Percentiles rank a stretch among this genome's conserved stretches.
These are phyloP conservation scores for Stephanocyclus meneghinianus DNA, from an alignment of 352 stramenopile genomes.

Conservation along the genomic window DNA sequence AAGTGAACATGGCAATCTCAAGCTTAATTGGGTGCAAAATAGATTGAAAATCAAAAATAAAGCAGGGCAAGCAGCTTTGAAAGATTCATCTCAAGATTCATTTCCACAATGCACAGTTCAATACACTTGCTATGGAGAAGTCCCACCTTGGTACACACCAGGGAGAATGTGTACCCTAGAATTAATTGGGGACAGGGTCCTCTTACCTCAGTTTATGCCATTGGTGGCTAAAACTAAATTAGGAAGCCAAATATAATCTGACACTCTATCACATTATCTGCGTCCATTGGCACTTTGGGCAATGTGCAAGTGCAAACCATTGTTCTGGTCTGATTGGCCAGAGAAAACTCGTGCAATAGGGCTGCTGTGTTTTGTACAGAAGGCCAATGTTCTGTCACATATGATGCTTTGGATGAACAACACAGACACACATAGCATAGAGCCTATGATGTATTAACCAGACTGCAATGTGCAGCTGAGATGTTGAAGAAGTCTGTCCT, in stretches of 20 bases:
- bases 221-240: neutral
- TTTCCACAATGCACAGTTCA: constrained; percentile 44
- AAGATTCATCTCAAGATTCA: neutral
- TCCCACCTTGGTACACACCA: constrained; percentile 72
- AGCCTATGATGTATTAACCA: neutral
- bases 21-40: constrained; percentile 8
- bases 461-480: neutral
- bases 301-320: constrained; percentile 28
- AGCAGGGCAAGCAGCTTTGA: neutral
- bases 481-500: neutral
- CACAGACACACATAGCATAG: neutral
- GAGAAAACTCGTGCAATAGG: neutral
- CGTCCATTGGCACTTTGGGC: constrained; percentile 28
- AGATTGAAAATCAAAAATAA: neutral
- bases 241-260: neutral
- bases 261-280: constrained; percentile 18
- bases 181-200: constrained; percentile 48
- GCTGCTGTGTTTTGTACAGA: constrained; percentile 4
- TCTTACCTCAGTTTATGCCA: neutral
- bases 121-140: constrained; percentile 79
- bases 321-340: constrained; percentile 46
- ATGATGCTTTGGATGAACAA: constrained; percentile 2
- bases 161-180: constrained; percentile 72
- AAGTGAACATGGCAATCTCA: neutral
- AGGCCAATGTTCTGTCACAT: neutral